These are phyloP conservation scores for Lecanoromycetidae sp. DNA, from an alignment of 2,329 filamentous ascomycete species.

Conservation along the genomic window DNA sequence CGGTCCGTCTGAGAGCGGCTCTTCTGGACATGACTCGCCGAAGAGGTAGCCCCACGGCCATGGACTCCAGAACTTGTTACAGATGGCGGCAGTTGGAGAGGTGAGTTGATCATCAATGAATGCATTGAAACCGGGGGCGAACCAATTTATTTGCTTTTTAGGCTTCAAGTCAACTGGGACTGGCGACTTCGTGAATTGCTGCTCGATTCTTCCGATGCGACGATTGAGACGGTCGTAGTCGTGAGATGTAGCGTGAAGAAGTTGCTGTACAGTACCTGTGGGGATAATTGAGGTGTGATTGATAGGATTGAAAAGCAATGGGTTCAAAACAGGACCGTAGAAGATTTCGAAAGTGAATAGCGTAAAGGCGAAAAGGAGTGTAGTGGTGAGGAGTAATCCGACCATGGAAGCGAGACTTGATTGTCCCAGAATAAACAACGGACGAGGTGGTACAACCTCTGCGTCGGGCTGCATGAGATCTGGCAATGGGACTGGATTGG, in stretches of 20 bases:
- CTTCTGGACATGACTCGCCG: slow-evolving; percentile 14
- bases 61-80: slow-evolving; percentile 18
- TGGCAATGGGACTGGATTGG: no score
- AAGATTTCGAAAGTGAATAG: no score
- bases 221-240: background rate
- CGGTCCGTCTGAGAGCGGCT: slow-evolving; percentile 41
- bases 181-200: background rate
- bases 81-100: slow-evolving; percentile 41
- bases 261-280: background rate
- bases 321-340: no score
- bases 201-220: slow-evolving; percentile 10
- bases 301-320: background rate
- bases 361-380: no score
- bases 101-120: slow-evolving; percentile 47
- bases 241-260: background rate
- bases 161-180: background rate
- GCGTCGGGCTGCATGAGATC: no score
- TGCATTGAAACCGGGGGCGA: slow-evolving; percentile 55
- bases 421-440: no score
- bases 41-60: slow-evolving; percentile 17
- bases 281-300: no score
- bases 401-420: no score
- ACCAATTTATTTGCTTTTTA: slow-evolving; percentile 55
- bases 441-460: no score
- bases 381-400: no score